Base-by-base conservation (phyloP, 306 rosid species). In the Lathyrus tuberosus region DNA sequence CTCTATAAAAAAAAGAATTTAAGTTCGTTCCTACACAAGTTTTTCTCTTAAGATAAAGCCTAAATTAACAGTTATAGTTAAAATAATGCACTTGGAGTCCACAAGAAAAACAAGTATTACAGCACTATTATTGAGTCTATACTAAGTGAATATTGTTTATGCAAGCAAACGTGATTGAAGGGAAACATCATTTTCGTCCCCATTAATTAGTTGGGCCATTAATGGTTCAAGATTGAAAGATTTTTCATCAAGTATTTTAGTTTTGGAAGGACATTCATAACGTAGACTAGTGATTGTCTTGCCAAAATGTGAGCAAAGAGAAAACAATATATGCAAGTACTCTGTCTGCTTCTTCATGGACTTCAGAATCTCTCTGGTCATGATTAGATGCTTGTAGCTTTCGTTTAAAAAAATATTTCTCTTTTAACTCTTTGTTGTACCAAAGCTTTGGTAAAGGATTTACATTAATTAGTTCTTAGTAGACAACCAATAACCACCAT, bases 181-280 rank as follows among this genome's bases (percentile, higher is more conserved):
- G 65, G 43, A 4, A 40, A 14, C 59, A 74, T 74, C 66, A 74
- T 65, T 74, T 65, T 65, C 26, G 26, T 40, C 65, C 46, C 43
- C 7, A 13, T 44, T 44, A 4, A 13, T 35, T 1, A 8, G 8
- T 31, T 35, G 40, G 40, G 10, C 40, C 3, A 35, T 44, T 13
- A 47, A 15, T 47, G 4, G 53, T 47, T 47, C 11, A 3, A 4
- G 13, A 51, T 51, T 51, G 0, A 70, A 22, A 73, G 26, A 41
- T 0, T 44, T 71, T 42, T 28, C 58, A 64, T 42, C 15, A 42
- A 40, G 15, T 30, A 24, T 42, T 53, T 17, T 43, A 18, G 13
- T 24, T 49, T 62, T 52, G 64, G 56, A 40, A 62, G 71, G 61
- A 62, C 58, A 62, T 33, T 15, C 18, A 6, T 12, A 73, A 63